Conservation (phyloP, 164 flowering plant species). For the Stephania yunnanensis region DNA sequence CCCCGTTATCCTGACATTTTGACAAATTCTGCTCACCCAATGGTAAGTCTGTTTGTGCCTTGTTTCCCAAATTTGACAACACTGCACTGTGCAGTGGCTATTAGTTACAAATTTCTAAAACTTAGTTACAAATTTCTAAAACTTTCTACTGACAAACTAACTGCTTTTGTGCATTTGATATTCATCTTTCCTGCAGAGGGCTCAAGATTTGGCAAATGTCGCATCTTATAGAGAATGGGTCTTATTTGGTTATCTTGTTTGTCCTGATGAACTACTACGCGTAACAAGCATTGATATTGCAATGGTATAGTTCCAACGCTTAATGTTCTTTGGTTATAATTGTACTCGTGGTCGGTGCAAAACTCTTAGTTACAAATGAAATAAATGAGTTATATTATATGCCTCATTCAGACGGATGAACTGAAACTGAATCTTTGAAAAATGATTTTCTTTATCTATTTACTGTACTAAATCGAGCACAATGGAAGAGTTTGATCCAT, state of each 20-base stretch:
- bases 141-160: not conserved
- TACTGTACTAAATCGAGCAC: no score
- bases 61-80: not conserved
- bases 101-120: not conserved
- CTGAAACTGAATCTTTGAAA: not conserved
- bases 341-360: no score
- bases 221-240: constrained; percentile 94
- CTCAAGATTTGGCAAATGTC: constrained; percentile 96
- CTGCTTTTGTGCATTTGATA: not conserved
- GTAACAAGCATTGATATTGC: constrained; percentile 99
- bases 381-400: no score
- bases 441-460: not conserved
- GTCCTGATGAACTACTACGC: constrained; percentile 97
- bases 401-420: no score
- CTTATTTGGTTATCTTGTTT: constrained; percentile 89
- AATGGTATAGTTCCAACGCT: constrained; percentile 41
- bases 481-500: no score
- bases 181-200: constrained; percentile 53
- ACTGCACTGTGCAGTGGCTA: not conserved
- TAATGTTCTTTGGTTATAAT: not conserved
- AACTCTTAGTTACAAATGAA: no score
- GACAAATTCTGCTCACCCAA: constrained; percentile 98
- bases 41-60: constrained; percentile 40
- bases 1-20: constrained; percentile 99
- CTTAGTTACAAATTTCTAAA: not conserved